phyloP scores from a whole-genome alignment of 2,329 filamentous ascomycete species.

The Curvularia eragrostidis region DNA sequence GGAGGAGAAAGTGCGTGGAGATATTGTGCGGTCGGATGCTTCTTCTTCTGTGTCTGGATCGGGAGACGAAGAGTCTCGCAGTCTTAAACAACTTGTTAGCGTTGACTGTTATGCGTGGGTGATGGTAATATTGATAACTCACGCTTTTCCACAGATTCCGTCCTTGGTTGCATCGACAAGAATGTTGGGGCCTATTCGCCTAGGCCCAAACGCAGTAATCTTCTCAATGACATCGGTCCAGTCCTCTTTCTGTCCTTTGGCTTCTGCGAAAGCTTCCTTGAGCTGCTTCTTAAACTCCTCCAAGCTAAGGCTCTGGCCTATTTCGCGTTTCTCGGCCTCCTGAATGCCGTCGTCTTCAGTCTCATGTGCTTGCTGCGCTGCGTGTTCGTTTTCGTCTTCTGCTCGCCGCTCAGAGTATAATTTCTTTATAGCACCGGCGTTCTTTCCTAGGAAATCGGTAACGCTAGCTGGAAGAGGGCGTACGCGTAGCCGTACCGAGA shows the following conservation, averaged over 20 bases:
- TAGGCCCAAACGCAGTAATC: constrained; percentile 89
- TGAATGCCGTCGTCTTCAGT: constrained; percentile 58
- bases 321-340: constrained; percentile 62
- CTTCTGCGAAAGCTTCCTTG: constrained; percentile 69
- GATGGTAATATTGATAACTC: constrained; percentile 45
- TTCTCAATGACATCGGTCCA: constrained; percentile 80
- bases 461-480: constrained; percentile 78
- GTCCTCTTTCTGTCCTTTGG: constrained; percentile 74
- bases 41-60: constrained; percentile 43
- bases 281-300: constrained; percentile 81
- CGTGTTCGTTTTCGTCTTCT: constrained; percentile 51
- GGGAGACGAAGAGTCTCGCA: constrained; percentile 39
- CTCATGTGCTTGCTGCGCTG: constrained; percentile 52
- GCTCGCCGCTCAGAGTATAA: constrained; percentile 75
- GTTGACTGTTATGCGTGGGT: neutral
- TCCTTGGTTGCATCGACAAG: constrained; percentile 82
- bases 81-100: constrained; percentile 18
- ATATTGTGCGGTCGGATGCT: constrained; percentile 47
- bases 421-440: constrained; percentile 77
- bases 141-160: constrained; percentile 75
- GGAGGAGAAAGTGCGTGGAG: constrained; percentile 77
- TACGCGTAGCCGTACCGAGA: constrained; percentile 77
- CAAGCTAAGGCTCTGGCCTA: constrained; percentile 67
- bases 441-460: constrained; percentile 84
- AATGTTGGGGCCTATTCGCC: constrained; percentile 84